These are phyloP conservation scores for Pseudogymnoascus sp. DNA, from an alignment of 2,329 filamentous ascomycete species.

Conservation along the genomic window DNA sequence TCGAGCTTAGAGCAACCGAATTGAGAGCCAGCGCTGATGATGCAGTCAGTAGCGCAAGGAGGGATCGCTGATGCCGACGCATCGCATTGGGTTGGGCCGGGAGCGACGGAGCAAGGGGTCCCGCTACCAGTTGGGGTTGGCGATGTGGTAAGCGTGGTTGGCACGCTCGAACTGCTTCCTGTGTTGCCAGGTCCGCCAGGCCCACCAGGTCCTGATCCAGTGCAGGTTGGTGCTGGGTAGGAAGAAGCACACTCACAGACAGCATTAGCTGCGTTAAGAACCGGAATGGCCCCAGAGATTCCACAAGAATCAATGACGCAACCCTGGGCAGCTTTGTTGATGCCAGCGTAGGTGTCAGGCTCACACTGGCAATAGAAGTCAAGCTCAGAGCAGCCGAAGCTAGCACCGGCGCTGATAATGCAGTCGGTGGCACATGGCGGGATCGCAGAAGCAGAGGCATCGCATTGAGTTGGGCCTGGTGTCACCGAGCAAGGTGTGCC, in stretches of 20 bases:
- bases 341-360: not conserved
- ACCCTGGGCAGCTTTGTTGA: not conserved
- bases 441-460: not conserved
- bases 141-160: not conserved
- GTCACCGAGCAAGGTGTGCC: not conserved
- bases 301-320: not conserved
- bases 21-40: not conserved
- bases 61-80: not conserved
- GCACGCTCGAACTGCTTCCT: not conserved
- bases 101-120: not conserved
- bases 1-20: not conserved
- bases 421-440: not conserved
- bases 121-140: not conserved
- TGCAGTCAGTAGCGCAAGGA: not conserved
- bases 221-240: not conserved
- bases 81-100: not conserved
- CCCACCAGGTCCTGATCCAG: not conserved
- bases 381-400: not conserved
- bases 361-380: not conserved
- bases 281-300: not conserved
- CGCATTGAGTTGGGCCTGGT: not conserved
- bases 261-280: not conserved
- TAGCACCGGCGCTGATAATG: not conserved
- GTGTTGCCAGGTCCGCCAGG: not conserved
- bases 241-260: not conserved